Conservation (phyloP, 2,329 filamentous ascomycete genomes). For the Penicillium corylophilum region DNA sequence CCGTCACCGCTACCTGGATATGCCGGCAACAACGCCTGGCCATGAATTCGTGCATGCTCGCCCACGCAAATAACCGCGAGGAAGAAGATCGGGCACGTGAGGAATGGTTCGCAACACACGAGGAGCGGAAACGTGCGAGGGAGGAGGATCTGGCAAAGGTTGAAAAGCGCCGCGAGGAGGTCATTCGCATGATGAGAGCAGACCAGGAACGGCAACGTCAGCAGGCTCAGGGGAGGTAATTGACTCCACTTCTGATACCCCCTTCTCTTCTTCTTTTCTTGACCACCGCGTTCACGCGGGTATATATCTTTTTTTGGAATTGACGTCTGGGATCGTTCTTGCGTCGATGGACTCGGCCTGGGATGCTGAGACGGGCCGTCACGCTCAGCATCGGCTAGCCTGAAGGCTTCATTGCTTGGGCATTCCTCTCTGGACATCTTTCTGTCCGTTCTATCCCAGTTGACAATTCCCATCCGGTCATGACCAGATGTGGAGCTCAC, state of each 20-base stretch:
- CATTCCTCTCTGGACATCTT: background rate
- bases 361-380: background rate
- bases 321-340: conserved; percentile 16
- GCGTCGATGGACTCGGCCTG: background rate
- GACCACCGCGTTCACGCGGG: conserved; percentile 6
- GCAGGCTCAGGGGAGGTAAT: conserved; percentile 18
- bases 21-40: conserved; percentile 75
- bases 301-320: conserved; percentile 23
- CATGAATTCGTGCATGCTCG: conserved; percentile 95
- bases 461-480: background rate
- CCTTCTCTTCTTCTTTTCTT: conserved; percentile 4
- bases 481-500: conserved; percentile 3
- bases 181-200: conserved; percentile 43
- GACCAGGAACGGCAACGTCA: conserved; percentile 32
- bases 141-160: conserved; percentile 57
- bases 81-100: conserved; percentile 86
- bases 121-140: conserved; percentile 67
- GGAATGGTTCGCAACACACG: conserved; percentile 83
- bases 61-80: conserved; percentile 77
- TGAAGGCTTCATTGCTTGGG: background rate
- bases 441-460: background rate
- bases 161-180: conserved; percentile 41
- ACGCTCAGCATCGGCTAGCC: background rate
- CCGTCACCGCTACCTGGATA: conserved; percentile 81
- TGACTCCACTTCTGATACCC: conserved; percentile 1